Evolutionary conservation across 257 asterid genomes (phyloP), one percentile per base, ranked within the genome.

Genomic region (Handroanthus guayacan): DNA sequence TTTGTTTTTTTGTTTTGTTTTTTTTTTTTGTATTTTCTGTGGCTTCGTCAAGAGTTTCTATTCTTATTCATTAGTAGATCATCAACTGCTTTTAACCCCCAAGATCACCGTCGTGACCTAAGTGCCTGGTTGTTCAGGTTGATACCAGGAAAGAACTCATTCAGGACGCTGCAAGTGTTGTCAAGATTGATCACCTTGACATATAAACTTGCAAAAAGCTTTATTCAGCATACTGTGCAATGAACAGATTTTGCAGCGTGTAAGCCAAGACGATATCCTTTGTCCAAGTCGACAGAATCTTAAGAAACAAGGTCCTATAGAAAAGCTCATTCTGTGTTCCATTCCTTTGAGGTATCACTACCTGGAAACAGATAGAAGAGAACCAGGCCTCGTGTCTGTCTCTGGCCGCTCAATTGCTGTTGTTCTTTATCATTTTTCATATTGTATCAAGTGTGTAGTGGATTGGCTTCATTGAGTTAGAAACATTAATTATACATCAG

Each of bases 81-180:
- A 64, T 38, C 45, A 63, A 36, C 16, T 17, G 8, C 20, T 31
- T 68, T 13, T 41, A 51, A 54, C 45, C 43, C 56, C 39, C 18
- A 67, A 43, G 44, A 70, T 56, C 69, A 44, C 16, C 34, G 50
- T 75, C 39, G 56, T 75, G 71, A 78, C 60, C 48, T 39, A 6
- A 31, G 8, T 54, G 63, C 50, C 67, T 69, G 51, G 37, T 44
- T 25, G 66, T 81, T 71, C 89, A 95, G 99, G 99, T 95, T 71
- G 99, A 95, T 75, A 62, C 57, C 37, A 85, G 99, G 84, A 95
- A 93, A 83, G 89, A 87, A 78, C 96, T 91, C 63, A 89, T 95
- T 76, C 82, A 80, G 84, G 81, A 84, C 25, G 67, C 90, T 45
- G 92, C 92, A 6, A 88, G 76, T 72, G 75, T 61, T 76, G 72